A percentile compares a stretch with the other conserved stretches of the same genome.
phyloP scores from a whole-genome alignment of 2,329 filamentous ascomycete species.

The Aspergillus alliaceus region DNA sequence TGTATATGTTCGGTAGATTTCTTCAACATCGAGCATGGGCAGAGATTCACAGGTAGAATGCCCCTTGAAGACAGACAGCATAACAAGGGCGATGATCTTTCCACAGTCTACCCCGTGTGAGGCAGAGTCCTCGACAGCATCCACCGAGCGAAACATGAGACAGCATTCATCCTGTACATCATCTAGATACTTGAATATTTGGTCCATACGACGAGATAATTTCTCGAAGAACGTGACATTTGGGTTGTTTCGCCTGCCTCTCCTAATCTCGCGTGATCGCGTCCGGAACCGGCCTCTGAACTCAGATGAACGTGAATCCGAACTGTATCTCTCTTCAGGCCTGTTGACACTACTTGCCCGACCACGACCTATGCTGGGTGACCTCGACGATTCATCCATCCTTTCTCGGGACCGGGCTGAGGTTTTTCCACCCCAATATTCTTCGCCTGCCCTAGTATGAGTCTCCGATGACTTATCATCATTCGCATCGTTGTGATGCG shows the following conservation, averaged over 20 bases:
- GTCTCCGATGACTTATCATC: background rate
- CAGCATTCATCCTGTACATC: background rate
- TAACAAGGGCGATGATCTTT: background rate
- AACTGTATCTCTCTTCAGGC: too few species aligned
- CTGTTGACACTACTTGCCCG: too few species aligned
- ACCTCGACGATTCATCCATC: background rate
- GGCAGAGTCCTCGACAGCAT: background rate
- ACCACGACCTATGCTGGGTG: background rate
- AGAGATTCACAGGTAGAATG: background rate
- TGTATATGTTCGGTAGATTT: slow-evolving; percentile 5
- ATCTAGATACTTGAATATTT: background rate
- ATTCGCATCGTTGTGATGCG: background rate
- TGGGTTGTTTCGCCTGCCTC: background rate
- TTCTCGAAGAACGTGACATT: background rate
- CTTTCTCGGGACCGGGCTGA: background rate
- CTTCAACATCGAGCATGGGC: background rate
- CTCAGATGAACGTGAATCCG: too few species aligned
- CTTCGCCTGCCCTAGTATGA: too few species aligned
- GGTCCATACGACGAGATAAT: background rate
- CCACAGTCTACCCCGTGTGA: background rate
- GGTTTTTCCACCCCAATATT: too few species aligned
- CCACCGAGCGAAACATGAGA: background rate
- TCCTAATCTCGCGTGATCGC: too few species aligned
- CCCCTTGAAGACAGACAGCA: background rate
- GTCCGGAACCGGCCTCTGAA: too few species aligned